Conservation (phyloP, 176 grass and related monocot species). For the Triticum timopheevii region DNA sequence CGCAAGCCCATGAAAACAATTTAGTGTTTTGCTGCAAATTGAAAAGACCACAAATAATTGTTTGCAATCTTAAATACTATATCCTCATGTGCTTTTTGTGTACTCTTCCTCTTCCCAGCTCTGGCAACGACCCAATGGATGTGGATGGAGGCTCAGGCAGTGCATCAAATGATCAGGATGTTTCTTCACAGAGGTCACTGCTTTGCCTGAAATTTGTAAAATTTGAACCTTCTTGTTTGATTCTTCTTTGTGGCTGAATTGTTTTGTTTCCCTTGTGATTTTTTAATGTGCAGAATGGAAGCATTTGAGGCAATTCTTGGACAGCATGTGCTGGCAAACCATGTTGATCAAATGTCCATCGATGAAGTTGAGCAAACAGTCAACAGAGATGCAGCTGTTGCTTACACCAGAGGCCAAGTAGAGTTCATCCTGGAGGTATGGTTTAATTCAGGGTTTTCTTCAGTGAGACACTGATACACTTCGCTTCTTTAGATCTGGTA, state of each 20-base stretch:
- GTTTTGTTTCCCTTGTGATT: slow-evolving; percentile 15
- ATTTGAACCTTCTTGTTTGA: neutral
- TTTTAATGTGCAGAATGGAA: slow-evolving; percentile 55
- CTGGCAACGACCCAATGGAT: slow-evolving; percentile 66
- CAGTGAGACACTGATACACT: neutral
- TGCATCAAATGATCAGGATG: slow-evolving; percentile 49
- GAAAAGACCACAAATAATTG: neutral
- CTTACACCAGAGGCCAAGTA: slow-evolving; percentile 78
- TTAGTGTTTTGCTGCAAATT: neutral
- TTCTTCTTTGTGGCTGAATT: slow-evolving; percentile 21
- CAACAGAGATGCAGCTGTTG: slow-evolving; percentile 53
- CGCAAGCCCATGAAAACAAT: neutral
- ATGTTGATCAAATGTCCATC: slow-evolving; percentile 74
- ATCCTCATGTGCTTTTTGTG: neutral
- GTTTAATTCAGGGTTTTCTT: neutral
- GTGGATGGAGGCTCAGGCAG: slow-evolving; percentile 52
- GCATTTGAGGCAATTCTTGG: slow-evolving; percentile 68
- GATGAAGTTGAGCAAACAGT: slow-evolving; percentile 71
- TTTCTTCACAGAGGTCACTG: slow-evolving; percentile 67
- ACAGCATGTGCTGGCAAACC: slow-evolving; percentile 82
- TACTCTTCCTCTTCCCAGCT: slow-evolving; percentile 36
- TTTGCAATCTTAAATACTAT: neutral
- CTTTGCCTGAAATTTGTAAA: slow-evolving; percentile 11
- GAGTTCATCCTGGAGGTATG: slow-evolving; percentile 80
- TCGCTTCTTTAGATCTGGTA: neutral